Conservation (phyloP, 768 basidiomycete species). For the Lactifluus rugatus region DNA sequence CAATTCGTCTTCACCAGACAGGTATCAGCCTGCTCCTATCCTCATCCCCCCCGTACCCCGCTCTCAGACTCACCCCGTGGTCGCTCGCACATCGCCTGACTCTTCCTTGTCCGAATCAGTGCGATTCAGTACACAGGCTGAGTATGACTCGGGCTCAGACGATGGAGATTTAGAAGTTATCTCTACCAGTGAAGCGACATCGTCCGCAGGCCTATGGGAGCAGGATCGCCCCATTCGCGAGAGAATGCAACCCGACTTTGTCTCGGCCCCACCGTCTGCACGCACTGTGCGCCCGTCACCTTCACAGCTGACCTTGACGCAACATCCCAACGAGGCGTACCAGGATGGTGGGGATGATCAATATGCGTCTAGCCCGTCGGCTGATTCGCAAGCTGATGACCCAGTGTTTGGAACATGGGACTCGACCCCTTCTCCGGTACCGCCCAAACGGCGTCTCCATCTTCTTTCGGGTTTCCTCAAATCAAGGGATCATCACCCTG, state of each 20-base stretch:
- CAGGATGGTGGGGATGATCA: slow-evolving; percentile 13
- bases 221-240: slow-evolving; percentile 2
- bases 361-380: slow-evolving; percentile 12
- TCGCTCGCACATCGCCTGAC: slow-evolving; percentile 2
- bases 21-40: slow-evolving; percentile 11
- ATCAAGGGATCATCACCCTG: slow-evolving; percentile 13
- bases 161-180: slow-evolving; percentile 18
- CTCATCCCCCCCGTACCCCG: slow-evolving; percentile 17
- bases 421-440: slow-evolving; percentile 11
- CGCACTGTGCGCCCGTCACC: slow-evolving; percentile 10
- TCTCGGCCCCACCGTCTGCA: neutral
- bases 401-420: neutral
- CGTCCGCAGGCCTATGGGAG: slow-evolving; percentile 9
- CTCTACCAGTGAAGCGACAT: slow-evolving; percentile 14
- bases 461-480: slow-evolving; percentile 14
- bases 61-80: slow-evolving; percentile 10
- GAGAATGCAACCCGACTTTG: neutral
- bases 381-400: slow-evolving; percentile 10
- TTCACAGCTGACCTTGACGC: slow-evolving; percentile 16
- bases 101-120: slow-evolving; percentile 3
- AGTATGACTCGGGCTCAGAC: slow-evolving; percentile 19
- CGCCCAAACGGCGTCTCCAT: slow-evolving; percentile 15
- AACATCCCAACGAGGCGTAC: neutral
- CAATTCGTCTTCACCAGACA: slow-evolving; percentile 11
- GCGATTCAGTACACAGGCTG: slow-evolving; percentile 20